Conservation (phyloP, 2,329 filamentous ascomycete genomes). For the Macrophomina pseudophaseolina region DNA sequence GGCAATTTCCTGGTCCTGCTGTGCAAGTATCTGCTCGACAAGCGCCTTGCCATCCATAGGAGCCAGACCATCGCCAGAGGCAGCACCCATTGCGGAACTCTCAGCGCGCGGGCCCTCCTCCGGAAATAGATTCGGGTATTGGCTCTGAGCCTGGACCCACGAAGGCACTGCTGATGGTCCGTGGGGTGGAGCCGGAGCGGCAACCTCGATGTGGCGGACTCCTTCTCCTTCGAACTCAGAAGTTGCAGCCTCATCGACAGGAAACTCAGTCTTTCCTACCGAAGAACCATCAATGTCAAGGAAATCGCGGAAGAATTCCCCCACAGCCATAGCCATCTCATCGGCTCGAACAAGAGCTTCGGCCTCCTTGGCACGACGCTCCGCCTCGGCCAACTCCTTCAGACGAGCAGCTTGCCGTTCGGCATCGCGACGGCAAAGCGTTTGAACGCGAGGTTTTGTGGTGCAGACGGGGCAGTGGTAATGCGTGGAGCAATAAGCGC, state of each 20-base stretch:
- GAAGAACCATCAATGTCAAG: not conserved
- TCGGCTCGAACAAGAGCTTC: conserved; percentile 21
- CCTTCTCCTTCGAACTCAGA: conserved; percentile 15
- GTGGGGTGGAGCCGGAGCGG: not conserved
- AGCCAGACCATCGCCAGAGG: conserved; percentile 4
- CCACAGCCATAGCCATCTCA: conserved; percentile 12
- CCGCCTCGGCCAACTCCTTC: conserved; percentile 18
- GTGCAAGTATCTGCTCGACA: not conserved
- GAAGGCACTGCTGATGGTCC: not conserved
- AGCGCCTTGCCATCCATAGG: conserved; percentile 5
- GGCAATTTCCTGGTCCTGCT: conserved; percentile 3
- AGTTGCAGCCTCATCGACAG: not conserved
- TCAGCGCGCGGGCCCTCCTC: conserved; percentile 17
- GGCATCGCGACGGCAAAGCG: conserved; percentile 36
- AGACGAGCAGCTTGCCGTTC: conserved; percentile 17
- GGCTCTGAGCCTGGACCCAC: not conserved
- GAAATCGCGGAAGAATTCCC: conserved; percentile 24
- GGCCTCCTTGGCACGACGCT: conserved; percentile 10
- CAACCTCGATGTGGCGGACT: conserved; percentile 14
- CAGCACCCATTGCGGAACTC: conserved; percentile 25
- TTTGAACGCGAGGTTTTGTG: conserved; percentile 39
- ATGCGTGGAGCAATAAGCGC: conserved; percentile 45
- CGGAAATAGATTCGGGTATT: conserved; percentile 15
- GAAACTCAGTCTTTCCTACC: not conserved
- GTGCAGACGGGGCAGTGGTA: conserved; percentile 47